A percentile compares a stretch with the other conserved stretches of the same genome.
These are phyloP conservation scores for Phialemoniopsis sp. DNA, from an alignment of 2,329 filamentous ascomycete genomes.

Conservation along the genomic window DNA sequence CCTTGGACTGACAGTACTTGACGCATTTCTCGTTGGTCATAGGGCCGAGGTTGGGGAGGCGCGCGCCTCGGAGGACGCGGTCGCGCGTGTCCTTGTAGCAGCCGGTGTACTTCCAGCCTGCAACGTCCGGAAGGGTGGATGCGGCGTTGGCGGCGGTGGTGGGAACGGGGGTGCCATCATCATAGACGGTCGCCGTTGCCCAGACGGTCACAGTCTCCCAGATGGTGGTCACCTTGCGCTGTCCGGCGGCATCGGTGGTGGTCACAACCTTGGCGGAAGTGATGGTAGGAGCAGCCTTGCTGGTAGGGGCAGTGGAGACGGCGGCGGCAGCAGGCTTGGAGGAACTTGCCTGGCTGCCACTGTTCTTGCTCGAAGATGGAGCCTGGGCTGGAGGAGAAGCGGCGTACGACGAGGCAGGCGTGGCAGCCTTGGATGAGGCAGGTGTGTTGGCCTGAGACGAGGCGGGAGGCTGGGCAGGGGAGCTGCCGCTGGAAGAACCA, in stretches of 20 bases:
- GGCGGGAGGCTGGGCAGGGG: neutral
- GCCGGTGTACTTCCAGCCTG: constrained; percentile 32
- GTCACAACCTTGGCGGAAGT: constrained; percentile 3
- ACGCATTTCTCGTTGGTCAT: constrained; percentile 42
- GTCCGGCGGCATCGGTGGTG: constrained; percentile 9
- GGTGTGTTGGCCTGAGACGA: neutral
- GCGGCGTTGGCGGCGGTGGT: constrained; percentile 7
- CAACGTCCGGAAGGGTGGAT: constrained; percentile 10
- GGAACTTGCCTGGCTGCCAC: constrained; percentile 6
- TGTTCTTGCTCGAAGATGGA: constrained; percentile 2
- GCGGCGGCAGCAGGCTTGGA: constrained; percentile 3
- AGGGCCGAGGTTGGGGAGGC: constrained; percentile 33
- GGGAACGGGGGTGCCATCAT: constrained; percentile 10
- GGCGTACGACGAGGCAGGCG: constrained; percentile 3
- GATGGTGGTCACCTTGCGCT: constrained; percentile 24
- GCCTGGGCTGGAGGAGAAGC: constrained; percentile 6
- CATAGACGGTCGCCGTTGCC: constrained; percentile 23
- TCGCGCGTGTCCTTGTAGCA: constrained; percentile 34
- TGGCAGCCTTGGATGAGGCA: neutral
- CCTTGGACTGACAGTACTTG: constrained; percentile 32
- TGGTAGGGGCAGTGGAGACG: neutral
- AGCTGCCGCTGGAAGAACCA: neutral
- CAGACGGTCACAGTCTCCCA: constrained; percentile 40
- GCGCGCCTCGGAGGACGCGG: constrained; percentile 32
- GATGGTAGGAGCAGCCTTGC: neutral